These are phyloP conservation scores for Psilocybe mexicana DNA, from an alignment of 1,284 basidiomycete species.

Conservation along the genomic window DNA sequence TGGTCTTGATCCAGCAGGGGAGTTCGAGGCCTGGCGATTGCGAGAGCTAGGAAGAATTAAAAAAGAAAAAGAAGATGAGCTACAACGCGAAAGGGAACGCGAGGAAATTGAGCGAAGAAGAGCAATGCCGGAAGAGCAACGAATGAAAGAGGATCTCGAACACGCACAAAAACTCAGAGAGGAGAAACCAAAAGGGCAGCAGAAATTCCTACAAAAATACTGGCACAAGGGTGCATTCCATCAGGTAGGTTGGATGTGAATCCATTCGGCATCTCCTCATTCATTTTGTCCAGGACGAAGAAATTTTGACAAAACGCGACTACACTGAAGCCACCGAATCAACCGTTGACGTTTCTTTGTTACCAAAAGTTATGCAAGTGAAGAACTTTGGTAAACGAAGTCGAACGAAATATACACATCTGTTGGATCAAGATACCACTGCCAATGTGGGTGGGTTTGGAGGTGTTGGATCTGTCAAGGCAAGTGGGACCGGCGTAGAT, in stretches of 20 bases:
- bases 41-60: conserved; percentile 91
- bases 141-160: conserved; percentile 89
- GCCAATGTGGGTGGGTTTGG: conserved; percentile 65
- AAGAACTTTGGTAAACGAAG: conserved; percentile 93
- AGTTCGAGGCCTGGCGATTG: conserved; percentile 96
- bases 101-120: conserved; percentile 90
- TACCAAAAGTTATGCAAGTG: conserved; percentile 97
- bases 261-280: not conserved
- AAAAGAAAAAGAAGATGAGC: conserved; percentile 84
- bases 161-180: conserved; percentile 78
- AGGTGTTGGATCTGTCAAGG: conserved; percentile 54
- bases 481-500: conserved; percentile 56
- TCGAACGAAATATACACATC: conserved; percentile 93
- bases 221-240: conserved; percentile 99
- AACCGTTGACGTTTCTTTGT: conserved; percentile 79
- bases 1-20: conserved; percentile 84
- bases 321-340: conserved; percentile 88
- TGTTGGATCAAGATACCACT: conserved; percentile 94
- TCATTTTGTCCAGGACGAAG: conserved; percentile 66
- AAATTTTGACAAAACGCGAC: conserved; percentile 84
- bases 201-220: conserved; percentile 96
- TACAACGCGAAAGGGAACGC: conserved; percentile 77
- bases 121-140: conserved; percentile 89
- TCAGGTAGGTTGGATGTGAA: conserved; percentile 53
- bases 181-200: conserved; percentile 84